Conservation (phyloP, 257 asterid genomes). For the Gynochthodes officinalis region DNA sequence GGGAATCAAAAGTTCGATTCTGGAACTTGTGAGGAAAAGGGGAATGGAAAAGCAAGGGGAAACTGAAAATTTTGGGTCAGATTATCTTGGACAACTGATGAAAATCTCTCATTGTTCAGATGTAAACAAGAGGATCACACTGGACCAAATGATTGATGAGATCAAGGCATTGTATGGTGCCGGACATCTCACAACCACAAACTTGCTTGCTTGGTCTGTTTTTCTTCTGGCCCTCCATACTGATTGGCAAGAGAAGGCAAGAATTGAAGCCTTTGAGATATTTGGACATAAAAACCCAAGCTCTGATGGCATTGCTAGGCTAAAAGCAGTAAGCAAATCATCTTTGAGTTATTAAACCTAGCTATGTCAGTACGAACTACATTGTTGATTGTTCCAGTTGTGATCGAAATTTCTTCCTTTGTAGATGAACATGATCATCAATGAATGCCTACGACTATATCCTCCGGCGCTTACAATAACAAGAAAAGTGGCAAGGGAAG, state of each 20-base stretch:
- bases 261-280: conserved; percentile 41
- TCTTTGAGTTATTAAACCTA: conserved; percentile 7
- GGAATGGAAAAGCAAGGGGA: conserved; percentile 19
- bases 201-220: conserved; percentile 53
- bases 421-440: conserved; percentile 57
- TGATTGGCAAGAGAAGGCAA: conserved; percentile 69
- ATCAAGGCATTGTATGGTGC: conserved; percentile 68
- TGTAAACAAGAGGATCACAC: conserved; percentile 24
- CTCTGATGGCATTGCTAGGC: conserved; percentile 43
- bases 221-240: conserved; percentile 49
- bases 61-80: conserved; percentile 14
- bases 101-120: conserved; percentile 26
- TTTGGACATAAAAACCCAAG: conserved; percentile 39
- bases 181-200: conserved; percentile 62
- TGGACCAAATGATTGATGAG: conserved; percentile 66
- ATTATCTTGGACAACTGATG: conserved; percentile 54
- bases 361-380: not conserved
- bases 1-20: conserved; percentile 41
- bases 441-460: conserved; percentile 60
- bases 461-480: conserved; percentile 59
- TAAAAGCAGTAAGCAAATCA: conserved; percentile 42
- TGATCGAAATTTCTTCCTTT: not conserved
- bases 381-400: not conserved
- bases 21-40: conserved; percentile 44
- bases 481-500: conserved; percentile 38